A percentile compares a stretch with the other conserved stretches of the same genome.
Evolutionary conservation across 164 flowering plant species (phyloP).

Genomic region (Euptelea pleiosperma): DNA sequence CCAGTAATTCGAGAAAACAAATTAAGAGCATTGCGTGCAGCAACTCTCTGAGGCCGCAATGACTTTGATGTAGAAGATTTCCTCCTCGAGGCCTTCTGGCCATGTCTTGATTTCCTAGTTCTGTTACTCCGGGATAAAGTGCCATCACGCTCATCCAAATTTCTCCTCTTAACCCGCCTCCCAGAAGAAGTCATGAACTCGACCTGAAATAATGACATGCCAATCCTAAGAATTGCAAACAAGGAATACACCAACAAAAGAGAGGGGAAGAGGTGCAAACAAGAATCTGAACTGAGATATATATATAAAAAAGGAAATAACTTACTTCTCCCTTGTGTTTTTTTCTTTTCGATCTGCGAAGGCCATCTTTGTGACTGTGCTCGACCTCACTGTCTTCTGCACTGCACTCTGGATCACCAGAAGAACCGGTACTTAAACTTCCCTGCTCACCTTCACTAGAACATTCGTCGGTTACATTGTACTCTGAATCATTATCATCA

Average conservation of each 20-base stretch:
- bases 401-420: constrained; percentile 57
- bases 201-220: constrained; percentile 32
- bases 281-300: background rate
- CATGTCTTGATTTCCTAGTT: constrained; percentile 44
- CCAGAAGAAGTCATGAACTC: constrained; percentile 90
- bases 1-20: constrained; percentile 67
- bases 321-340: constrained; percentile 71
- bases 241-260: background rate
- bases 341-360: constrained; percentile 75
- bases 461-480: constrained; percentile 67
- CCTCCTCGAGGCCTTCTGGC: constrained; percentile 38
- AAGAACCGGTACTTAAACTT: constrained; percentile 42
- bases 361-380: constrained; percentile 35
- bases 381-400: constrained; percentile 61
- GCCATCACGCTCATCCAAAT: constrained; percentile 70
- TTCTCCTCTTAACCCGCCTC: constrained; percentile 85
- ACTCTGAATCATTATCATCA: constrained; percentile 88
- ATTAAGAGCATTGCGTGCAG: constrained; percentile 84
- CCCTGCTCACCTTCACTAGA: constrained; percentile 64
- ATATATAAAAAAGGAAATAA: background rate
- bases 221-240: constrained; percentile 12
- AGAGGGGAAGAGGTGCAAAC: no score
- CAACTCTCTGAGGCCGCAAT: constrained; percentile 80
- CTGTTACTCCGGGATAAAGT: constrained; percentile 28
- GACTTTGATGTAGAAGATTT: constrained; percentile 61